phyloP scores from a whole-genome alignment of 495 filamentous ascomycete species.

The Massariosphaeria phaeospora region DNA sequence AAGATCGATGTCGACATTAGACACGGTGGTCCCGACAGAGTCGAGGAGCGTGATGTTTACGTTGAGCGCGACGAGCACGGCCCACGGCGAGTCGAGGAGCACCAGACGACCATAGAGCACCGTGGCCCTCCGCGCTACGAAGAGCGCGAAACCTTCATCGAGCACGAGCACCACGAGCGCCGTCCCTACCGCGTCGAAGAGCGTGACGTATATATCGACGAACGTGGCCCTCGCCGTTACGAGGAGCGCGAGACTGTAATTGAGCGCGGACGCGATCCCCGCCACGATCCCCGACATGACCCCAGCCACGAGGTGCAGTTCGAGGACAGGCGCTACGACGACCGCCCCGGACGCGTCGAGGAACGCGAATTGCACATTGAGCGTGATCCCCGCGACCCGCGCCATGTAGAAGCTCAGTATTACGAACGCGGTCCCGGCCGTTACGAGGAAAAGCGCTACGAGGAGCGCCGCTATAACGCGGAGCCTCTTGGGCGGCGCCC shows the following conservation, averaged over 20 bases:
- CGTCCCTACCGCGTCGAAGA: constrained; percentile 7
- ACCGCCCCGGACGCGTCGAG: constrained; percentile 7
- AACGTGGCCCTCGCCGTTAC: constrained; percentile 6
- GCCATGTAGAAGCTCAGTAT: constrained; percentile 25
- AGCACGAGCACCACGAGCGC: constrained; percentile 1
- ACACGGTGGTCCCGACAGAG: constrained; percentile 4
- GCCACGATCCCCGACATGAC: background rate
- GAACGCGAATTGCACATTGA: constrained; percentile 23
- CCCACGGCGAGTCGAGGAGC: constrained; percentile 1
- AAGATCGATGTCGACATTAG: constrained; percentile 21
- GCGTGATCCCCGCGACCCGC: constrained; percentile 21
- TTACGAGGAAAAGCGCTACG: constrained; percentile 25
- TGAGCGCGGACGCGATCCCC: constrained; percentile 5
- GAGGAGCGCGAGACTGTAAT: constrained; percentile 14
- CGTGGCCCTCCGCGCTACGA: background rate
- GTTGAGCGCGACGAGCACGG: constrained; percentile 2
- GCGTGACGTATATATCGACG: constrained; percentile 16
- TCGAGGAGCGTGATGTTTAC: constrained; percentile 19
- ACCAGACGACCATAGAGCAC: background rate
- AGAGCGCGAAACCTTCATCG: constrained; percentile 15
- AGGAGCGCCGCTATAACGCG: constrained; percentile 16
- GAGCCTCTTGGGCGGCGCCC: constrained; percentile 10
- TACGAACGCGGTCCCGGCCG: constrained; percentile 10
- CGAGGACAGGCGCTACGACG: constrained; percentile 2
- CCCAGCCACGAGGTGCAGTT: background rate